Conservation (phyloP, 2,329 filamentous ascomycete species). For the Talaromyces sp. region DNA sequence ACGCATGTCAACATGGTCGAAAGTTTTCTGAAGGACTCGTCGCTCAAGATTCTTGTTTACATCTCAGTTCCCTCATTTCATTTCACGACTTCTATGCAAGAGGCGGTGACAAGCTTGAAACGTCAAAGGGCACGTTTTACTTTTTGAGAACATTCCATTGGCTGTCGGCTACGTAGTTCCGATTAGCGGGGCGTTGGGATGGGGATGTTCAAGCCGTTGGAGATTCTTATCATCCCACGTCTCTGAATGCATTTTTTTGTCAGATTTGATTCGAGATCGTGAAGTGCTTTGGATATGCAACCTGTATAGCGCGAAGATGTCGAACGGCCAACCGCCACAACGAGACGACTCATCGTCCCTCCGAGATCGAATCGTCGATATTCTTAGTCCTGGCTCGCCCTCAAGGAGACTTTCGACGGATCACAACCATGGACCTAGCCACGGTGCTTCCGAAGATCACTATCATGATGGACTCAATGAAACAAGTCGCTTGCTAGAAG, state of each 20-base stretch:
- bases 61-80: not conserved
- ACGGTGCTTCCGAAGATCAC: not conserved
- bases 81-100: not conserved
- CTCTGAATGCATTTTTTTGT: not conserved
- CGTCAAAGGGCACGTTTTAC: not conserved
- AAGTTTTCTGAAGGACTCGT: not conserved
- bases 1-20: not conserved
- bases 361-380: slow-evolving; percentile 30
- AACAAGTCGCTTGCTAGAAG: slow-evolving; percentile 38
- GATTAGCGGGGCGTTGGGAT: not conserved
- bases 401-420: slow-evolving; percentile 15
- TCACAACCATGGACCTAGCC: not conserved
- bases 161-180: slow-evolving; percentile 1
- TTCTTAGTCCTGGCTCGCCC: slow-evolving; percentile 27
- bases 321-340: slow-evolving; percentile 8
- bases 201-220: slow-evolving; percentile 3
- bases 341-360: slow-evolving; percentile 19
- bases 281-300: not conserved
- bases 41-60: not conserved
- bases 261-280: too few relatives aligned
- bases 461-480: slow-evolving; percentile 21
- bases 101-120: not conserved
- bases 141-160: slow-evolving; percentile 4
- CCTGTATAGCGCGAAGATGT: slow-evolving; percentile 7
- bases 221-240: not conserved